Base-by-base conservation (phyloP, 345 rosid genomes). In the Melastoma malabathricum region DNA sequence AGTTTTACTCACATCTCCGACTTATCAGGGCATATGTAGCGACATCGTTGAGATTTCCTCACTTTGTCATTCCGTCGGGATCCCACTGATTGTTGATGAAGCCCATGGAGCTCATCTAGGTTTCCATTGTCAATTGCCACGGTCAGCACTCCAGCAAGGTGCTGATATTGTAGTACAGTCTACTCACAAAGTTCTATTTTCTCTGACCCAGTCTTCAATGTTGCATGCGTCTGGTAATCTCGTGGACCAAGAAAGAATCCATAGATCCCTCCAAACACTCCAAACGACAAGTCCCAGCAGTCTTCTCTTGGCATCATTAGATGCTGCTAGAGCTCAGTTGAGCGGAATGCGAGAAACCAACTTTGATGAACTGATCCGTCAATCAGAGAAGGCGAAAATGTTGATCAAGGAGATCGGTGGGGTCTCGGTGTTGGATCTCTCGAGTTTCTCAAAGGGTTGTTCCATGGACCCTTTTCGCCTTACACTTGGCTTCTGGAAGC, bases 201-300 rank as follows among this genome's bases (percentile, higher is more conserved):
- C 82, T 48, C 80, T 76, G 29, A 73, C 86, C 5, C 82, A 79
- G 64, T 79, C 86, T 48, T 79, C 86, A 18, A 79, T 76, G 86
- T 47, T 79, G 54, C 86, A 79, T 68, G 48, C 73, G 67, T 72
- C 74, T 0, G 78, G 82, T 45, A 60, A 63, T 64, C 58, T 73
- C 10, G 68, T 71, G 17, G 73, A 71, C 43, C 62, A 71, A 52
- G 86, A 73, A 9, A 69, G 65, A 49, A 67, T 79, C 51, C 64
- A 70, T 25, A 65, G 68, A 58, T 65, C 69, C 68, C 83, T 77
- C 56, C 83, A 74, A 55, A 74, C 67, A 10, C 80, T 77, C 46
- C 77, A 66, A 65, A 77, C 73, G 63, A 54, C 77, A 17, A 77
- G 83, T 59, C 83, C 83, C 15, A 75, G 76, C 64, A 69, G 72